Evolutionary conservation across 2,329 filamentous ascomycete species (phyloP), one percentile per base, ranked within the genome.

Genomic region (Sphaerulina musiva): DNA sequence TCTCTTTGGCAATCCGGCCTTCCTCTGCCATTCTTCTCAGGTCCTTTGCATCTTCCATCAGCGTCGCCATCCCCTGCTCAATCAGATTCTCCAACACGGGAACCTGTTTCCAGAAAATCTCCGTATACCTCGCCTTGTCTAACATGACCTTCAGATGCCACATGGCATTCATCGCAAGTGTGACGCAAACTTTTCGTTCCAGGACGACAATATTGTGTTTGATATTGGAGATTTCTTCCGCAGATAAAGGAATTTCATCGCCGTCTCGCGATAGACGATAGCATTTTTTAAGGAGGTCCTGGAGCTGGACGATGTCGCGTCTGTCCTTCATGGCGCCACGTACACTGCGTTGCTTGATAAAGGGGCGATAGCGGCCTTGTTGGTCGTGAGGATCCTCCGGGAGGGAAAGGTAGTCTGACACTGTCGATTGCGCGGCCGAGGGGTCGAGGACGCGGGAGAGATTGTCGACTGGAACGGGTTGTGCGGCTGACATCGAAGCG

Each of bases 11-110:
- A 9, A 66, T 55, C 44, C 46, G 59, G 10, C 57, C 54, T 29
- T 59, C 48, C 4, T 63, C 60, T 6, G 44, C 45, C 47, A 54
- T 36, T 17, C 45, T 34, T 46, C 51, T 53, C 41, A 61, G 36
- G 8, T 51, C 14, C 44, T 51, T 59, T 39, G 59, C 63, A 38
- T 66, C 61, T 7, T 62, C 56, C 51, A 64, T 38, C 42, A 63
- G 11, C 20, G 56, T 54, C 11, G 53, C 59, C 52, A 59, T 58
- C 0, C 65, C 66, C 34, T 61, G 56, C 54, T 67, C 66, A 12
- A 67, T 55, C 48, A 56, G 47, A 26, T 47, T 59, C 55, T 68
- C 66, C 46, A 68, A 36, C 48, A 60, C 65, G 39, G 57, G 56
- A n/a, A 61, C 61, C 1, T 54, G 46, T 10, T 46, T 36, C 34